phyloP scores from a whole-genome alignment of 2,329 filamentous ascomycete genomes.

The Elsinoe batatas region DNA sequence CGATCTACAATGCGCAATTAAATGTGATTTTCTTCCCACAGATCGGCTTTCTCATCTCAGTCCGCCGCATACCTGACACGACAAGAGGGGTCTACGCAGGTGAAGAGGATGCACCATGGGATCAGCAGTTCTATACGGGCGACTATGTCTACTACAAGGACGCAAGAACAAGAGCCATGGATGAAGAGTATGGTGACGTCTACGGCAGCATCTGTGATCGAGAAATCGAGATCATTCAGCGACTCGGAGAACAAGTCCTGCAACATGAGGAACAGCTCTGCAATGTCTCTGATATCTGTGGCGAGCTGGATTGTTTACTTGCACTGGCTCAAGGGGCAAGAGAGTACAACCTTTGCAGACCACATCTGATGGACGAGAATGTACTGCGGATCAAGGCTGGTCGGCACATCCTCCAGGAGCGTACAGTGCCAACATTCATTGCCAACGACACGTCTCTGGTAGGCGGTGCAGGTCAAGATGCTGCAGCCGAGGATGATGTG shows the following conservation, averaged over 20 bases:
- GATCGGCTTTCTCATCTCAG: slow-evolving; percentile 76
- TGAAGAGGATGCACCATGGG: slow-evolving; percentile 54
- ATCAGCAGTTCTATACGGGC: slow-evolving; percentile 61
- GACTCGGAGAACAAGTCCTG: slow-evolving; percentile 61
- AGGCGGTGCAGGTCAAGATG: slow-evolving; percentile 43
- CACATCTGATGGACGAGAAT: slow-evolving; percentile 60
- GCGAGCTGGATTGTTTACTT: slow-evolving; percentile 76
- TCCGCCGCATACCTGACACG: slow-evolving; percentile 51
- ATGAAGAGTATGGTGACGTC: slow-evolving; percentile 72
- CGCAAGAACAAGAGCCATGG: slow-evolving; percentile 66
- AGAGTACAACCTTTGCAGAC: slow-evolving; percentile 61
- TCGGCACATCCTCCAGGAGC: slow-evolving; percentile 79
- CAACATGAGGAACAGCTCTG: slow-evolving; percentile 57
- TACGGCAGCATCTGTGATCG: slow-evolving; percentile 76
- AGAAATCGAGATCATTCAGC: slow-evolving; percentile 81
- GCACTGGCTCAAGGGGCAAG: slow-evolving; percentile 70
- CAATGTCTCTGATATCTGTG: slow-evolving; percentile 66
- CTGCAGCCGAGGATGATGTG: slow-evolving; percentile 1
- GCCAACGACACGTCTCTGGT: slow-evolving; percentile 66
- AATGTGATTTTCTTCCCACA: slow-evolving; percentile 89
- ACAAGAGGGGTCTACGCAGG: slow-evolving; percentile 56
- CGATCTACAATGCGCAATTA: slow-evolving; percentile 42
- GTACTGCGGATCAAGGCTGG: slow-evolving; percentile 66
- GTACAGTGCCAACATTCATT: slow-evolving; percentile 70
- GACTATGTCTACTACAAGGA: slow-evolving; percentile 80